Evolutionary conservation across 768 basidiomycete genomes (phyloP), one percentile per base, ranked within the genome.

Genomic region (Mrakia gelida): DNA sequence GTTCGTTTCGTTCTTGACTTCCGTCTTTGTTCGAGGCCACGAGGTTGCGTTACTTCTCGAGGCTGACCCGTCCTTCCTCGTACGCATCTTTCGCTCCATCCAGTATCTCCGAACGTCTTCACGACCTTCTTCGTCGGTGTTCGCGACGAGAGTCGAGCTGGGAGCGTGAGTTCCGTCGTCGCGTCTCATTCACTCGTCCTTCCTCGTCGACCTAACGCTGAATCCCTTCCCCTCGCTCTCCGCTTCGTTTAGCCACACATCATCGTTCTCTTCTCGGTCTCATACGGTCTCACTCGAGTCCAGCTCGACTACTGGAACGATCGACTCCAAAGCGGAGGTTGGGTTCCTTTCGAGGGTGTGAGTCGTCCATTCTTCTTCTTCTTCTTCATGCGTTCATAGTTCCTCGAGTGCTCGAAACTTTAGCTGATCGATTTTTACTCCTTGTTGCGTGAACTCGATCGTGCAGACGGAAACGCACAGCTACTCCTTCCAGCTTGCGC

Each of bases 81-180:
- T 11, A 11, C n/a, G n/a, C n/a, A n/a, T n/a, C n/a, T n/a, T n/a
- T n/a, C n/a, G n/a, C n/a, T n/a, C n/a, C n/a, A n/a, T n/a, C n/a
- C 77, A 93, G 93, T 95, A 6, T 85, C 91, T 16, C 89, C 92
- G 3, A 87, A 87, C 16, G 89, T 89, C 3, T 88, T 89, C 71
- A 95, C 92, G 0, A 93, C 90, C 0, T 94, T 95, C 83, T 92
- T 91, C 82, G 85, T 95, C 43, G 95, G 92, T 3, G 89, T 87
- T 30, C 61, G 43, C 3, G 34, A 65, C 11, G 65, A 45, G 41
- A 21, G 13, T 61, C 32, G 62, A 15, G 0, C 18, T 28, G 43
- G 56, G n/a, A 34, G 62, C 52, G 67, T 76, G 49, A 54, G 45
- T 15, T 34, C 16, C 34, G 6, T 28, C 34, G 38, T n/a, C n/a